Evolutionary conservation across 352 stramenopile species (phyloP).

Genomic region (Globisporangium solare): DNA sequence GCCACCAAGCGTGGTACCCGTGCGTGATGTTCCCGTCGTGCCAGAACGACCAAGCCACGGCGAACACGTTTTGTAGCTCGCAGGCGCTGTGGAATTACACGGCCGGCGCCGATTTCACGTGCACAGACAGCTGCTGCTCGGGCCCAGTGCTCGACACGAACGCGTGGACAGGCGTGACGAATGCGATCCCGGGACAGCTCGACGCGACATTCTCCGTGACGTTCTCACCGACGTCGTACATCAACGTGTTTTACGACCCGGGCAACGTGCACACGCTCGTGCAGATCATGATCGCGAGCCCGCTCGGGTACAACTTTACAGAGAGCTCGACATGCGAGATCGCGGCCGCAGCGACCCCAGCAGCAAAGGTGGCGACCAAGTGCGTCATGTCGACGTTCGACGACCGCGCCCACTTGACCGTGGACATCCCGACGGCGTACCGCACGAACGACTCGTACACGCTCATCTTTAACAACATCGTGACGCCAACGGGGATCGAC

Average conservation of each 20-base stretch:
- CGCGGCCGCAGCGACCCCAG: background rate
- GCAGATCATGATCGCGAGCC: constrained; percentile 74
- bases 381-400: constrained; percentile 47
- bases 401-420: constrained; percentile 56
- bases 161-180: constrained; percentile 49
- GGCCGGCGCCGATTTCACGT: constrained; percentile 49
- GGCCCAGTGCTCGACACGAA: constrained; percentile 69
- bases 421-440: constrained; percentile 52
- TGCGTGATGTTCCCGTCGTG: constrained; percentile 79
- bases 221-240: constrained; percentile 65
- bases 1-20: constrained; percentile 74
- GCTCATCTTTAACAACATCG: constrained; percentile 60
- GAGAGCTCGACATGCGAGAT: constrained; percentile 40
- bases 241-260: constrained; percentile 53
- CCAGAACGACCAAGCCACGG: constrained; percentile 57
- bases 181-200: constrained; percentile 59
- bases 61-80: constrained; percentile 46
- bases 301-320: constrained; percentile 60
- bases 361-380: constrained; percentile 25
- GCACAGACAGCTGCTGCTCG: constrained; percentile 66
- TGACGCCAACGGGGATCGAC: constrained; percentile 56
- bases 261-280: constrained; percentile 41
- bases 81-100: constrained; percentile 53
- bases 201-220: constrained; percentile 76
- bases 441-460: constrained; percentile 57